Conservation (phyloP, 441 rosid species). For the Arabidopsis hybrid region DNA sequence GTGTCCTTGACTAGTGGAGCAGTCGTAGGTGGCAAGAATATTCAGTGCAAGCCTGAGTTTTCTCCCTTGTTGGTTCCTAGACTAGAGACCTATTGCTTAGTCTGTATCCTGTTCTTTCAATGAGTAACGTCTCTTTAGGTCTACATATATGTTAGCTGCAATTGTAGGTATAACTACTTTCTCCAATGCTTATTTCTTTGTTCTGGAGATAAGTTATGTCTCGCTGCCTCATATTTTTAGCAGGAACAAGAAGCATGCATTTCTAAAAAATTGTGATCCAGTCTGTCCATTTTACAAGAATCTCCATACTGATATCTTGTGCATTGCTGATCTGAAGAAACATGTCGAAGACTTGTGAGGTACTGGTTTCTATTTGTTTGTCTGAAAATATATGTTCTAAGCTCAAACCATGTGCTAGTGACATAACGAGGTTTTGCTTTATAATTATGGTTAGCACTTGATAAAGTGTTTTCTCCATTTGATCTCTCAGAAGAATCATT, state of each 20-base stretch:
- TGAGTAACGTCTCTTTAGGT: conserved; percentile 25
- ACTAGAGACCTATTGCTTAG: conserved; percentile 20
- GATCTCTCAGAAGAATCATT: conserved; percentile 4
- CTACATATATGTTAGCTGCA: conserved; percentile 21
- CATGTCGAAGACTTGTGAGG: conserved; percentile 42
- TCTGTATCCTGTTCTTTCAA: conserved; percentile 19
- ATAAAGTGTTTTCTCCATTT: conserved; percentile 5
- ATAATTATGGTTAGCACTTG: conserved; percentile 16
- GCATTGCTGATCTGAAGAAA: conserved; percentile 39
- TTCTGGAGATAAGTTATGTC: conserved; percentile 34
- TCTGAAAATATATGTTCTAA: conserved; percentile 23
- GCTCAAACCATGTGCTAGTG: conserved; percentile 23
- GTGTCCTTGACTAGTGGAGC: conserved; percentile 15
- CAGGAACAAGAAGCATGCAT: conserved; percentile 43
- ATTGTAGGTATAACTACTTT: conserved; percentile 22
- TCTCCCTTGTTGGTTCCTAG: conserved; percentile 3
- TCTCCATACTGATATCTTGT: conserved; percentile 26
- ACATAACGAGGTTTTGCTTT: conserved; percentile 15
- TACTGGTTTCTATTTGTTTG: conserved; percentile 37
- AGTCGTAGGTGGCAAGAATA: conserved; percentile 7
- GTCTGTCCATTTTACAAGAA: conserved; percentile 24
- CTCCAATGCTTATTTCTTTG: conserved; percentile 3
- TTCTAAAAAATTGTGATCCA: conserved; percentile 20
- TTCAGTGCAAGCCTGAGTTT: conserved; percentile 27
- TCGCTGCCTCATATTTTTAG: conserved; percentile 37